A percentile compares a stretch with the other conserved stretches of the same genome.
Evolutionary conservation across 768 basidiomycete species (phyloP).

Genomic region (Hortiboletus flavorubellus): DNA sequence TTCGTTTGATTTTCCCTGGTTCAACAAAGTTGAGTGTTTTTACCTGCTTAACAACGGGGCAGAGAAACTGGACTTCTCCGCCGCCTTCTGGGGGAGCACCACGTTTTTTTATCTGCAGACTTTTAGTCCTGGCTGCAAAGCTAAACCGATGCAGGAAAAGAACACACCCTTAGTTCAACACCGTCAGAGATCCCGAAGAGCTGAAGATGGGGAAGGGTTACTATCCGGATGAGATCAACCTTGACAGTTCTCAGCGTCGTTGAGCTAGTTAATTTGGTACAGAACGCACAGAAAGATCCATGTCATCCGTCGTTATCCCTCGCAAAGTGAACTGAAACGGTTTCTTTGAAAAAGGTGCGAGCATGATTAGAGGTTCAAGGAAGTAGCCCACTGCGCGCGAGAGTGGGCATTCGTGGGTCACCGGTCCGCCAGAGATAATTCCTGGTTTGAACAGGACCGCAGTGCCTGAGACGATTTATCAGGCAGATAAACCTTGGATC

Average conservation of each 20-base stretch:
- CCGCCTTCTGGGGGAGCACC: conserved; percentile 89
- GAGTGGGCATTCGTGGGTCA: conserved; percentile 84
- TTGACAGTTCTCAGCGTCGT: conserved; percentile 28
- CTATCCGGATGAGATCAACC: conserved; percentile 88
- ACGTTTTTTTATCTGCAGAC: conserved; percentile 84
- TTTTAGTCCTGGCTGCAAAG: not conserved
- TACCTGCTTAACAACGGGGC: conserved; percentile 85
- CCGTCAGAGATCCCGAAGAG: conserved; percentile 89
- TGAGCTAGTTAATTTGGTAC: conserved; percentile 8
- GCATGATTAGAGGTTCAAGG: conserved; percentile 83
- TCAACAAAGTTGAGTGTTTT: conserved; percentile 93
- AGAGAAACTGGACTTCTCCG: conserved; percentile 91
- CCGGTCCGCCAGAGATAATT: conserved; percentile 75
- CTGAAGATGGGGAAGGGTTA: conserved; percentile 87
- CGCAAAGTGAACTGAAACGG: conserved; percentile 75
- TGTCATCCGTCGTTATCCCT: conserved; percentile 90
- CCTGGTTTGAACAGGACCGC: conserved; percentile 91
- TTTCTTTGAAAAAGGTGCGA: conserved; percentile 91
- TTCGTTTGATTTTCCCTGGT: conserved; percentile 87
- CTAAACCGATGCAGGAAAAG: not conserved
- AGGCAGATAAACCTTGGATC: not conserved
- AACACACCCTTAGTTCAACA: conserved; percentile 75
- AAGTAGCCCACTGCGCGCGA: conserved; percentile 93
- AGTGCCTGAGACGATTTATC: conserved; percentile 58
- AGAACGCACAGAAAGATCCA: conserved; percentile 78